Percentiles rank a stretch among this genome's conserved stretches.
Conservation (phyloP, 306 rosid species). For the Lathyrus tuberosus region DNA sequence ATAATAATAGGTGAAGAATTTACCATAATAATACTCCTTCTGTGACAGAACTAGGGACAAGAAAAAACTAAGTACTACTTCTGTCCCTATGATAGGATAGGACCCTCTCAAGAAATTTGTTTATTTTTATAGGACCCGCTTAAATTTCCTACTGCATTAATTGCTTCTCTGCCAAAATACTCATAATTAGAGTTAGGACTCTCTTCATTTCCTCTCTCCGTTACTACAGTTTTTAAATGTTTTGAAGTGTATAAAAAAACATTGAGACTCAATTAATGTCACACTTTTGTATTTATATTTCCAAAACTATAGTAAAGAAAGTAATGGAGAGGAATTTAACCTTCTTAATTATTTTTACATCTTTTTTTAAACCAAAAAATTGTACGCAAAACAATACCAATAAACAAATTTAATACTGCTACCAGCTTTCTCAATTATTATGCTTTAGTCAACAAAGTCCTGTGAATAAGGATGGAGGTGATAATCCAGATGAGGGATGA, state of each 20-base stretch:
- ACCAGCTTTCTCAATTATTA: not conserved
- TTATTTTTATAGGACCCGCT: not conserved
- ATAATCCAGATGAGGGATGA: not conserved
- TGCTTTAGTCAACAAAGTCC: not conserved
- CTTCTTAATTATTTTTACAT: not conserved
- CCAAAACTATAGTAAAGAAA: too few species aligned
- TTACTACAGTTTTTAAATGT: too few species aligned
- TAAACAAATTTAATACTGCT: not conserved
- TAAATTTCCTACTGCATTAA: not conserved
- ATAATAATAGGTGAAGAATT: too few species aligned
- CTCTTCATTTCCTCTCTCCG: too few species aligned
- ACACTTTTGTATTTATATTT: too few species aligned
- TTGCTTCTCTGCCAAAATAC: not conserved
- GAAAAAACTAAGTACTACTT: not conserved
- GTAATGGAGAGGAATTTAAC: too few species aligned
- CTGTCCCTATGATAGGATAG: not conserved
- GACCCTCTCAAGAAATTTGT: not conserved
- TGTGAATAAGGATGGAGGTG: not conserved
- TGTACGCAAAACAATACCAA: not conserved
- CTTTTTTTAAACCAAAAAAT: not conserved
- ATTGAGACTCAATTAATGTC: too few species aligned
- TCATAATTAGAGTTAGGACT: not conserved
- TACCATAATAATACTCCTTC: not conserved
- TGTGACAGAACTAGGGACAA: constrained; percentile 2
- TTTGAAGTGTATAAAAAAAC: too few species aligned